These are phyloP conservation scores for Botrytis paeoniae DNA, from an alignment of 2,329 filamentous ascomycete species.

Conservation along the genomic window DNA sequence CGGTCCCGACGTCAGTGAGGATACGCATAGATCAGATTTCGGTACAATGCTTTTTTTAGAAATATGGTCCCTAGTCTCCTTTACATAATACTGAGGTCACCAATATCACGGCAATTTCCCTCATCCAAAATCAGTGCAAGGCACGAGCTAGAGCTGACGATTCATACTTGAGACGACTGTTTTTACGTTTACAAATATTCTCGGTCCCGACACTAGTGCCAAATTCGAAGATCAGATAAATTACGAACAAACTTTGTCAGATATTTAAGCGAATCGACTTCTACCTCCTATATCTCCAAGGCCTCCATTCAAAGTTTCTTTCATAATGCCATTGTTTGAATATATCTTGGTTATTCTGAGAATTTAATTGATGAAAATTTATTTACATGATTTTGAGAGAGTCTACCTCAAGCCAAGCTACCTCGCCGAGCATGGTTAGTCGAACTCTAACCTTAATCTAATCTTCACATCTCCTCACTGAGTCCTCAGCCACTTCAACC, in stretches of 20 bases:
- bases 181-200: neutral
- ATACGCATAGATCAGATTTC: neutral
- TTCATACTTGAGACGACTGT: neutral
- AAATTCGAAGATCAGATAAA: neutral
- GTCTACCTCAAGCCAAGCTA: neutral
- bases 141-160: neutral
- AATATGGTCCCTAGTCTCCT: neutral
- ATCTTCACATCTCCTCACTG: neutral
- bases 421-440: neutral
- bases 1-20: neutral
- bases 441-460: neutral
- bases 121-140: neutral
- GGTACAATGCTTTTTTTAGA: neutral
- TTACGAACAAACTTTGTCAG: neutral
- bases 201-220: neutral
- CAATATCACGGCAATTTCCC: neutral
- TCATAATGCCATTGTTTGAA: neutral
- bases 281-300: neutral
- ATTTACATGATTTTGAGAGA: neutral
- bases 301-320: neutral
- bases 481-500: neutral
- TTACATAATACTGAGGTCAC: neutral
- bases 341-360: neutral
- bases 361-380: neutral
- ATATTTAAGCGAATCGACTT: neutral